phyloP scores from a whole-genome alignment of 805 yeast species.

The Yamadazyma kitorensis region DNA sequence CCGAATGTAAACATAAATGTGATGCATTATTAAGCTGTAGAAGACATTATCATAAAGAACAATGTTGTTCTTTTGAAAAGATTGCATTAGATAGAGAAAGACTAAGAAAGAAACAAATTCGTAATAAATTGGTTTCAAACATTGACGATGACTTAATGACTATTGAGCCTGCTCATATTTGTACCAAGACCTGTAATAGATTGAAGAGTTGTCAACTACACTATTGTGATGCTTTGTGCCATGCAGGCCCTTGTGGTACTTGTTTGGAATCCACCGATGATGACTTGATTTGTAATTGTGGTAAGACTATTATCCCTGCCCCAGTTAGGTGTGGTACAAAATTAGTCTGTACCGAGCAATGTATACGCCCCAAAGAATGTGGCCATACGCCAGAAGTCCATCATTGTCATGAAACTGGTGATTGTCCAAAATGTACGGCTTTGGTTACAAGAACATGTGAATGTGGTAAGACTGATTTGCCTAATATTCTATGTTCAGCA shows the following conservation, averaged over 20 bases:
- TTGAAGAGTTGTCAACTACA: slow-evolving; percentile 61
- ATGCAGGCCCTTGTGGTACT: slow-evolving; percentile 75
- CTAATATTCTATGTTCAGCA: slow-evolving; percentile 70
- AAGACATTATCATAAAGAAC: slow-evolving; percentile 67
- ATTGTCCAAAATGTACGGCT: slow-evolving; percentile 75
- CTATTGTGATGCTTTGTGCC: slow-evolving; percentile 68
- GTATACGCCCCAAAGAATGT: slow-evolving; percentile 57
- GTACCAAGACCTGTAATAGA: slow-evolving; percentile 64
- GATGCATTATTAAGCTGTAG: slow-evolving; percentile 74
- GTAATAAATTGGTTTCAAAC: slow-evolving; percentile 42
- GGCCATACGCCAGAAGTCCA: slow-evolving; percentile 74
- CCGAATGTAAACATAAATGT: slow-evolving; percentile 71
- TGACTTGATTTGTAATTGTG: slow-evolving; percentile 78
- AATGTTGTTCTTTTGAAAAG: slow-evolving; percentile 71
- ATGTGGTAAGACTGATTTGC: slow-evolving; percentile 56
- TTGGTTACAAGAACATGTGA: slow-evolving; percentile 55
- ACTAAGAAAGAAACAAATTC: slow-evolving; percentile 45
- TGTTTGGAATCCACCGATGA: slow-evolving; percentile 80
- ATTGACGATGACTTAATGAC: slow-evolving; percentile 43
- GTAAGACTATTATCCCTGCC: slow-evolving; percentile 70
- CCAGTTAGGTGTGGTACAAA: slow-evolving; percentile 83
- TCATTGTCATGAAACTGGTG: slow-evolving; percentile 58
- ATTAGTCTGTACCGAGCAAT: slow-evolving; percentile 61
- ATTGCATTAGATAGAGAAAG: slow-evolving; percentile 57
- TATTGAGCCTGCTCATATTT: slow-evolving; percentile 72